Evolutionary conservation across 768 basidiomycete species (phyloP), one percentile per base, ranked within the genome.

Genomic region (Tricholoma matsutake): DNA sequence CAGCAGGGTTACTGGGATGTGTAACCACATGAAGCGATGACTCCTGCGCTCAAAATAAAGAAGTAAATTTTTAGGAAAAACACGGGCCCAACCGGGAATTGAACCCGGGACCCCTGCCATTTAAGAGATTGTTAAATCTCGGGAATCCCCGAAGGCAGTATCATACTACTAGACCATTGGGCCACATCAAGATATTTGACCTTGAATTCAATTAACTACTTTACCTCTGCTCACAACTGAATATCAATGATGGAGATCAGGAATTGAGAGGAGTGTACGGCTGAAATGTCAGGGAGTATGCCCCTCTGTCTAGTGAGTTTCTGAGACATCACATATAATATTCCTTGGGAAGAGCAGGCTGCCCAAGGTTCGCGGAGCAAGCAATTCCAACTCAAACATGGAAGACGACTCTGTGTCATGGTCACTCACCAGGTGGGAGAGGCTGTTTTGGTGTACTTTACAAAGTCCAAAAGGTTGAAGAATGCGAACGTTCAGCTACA

Each of bases 131-230:
- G 47, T 32, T 10, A 8, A 61, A 57, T 52, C 51, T 52, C 58
- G 32, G 59, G 58, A 45, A 18, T 56, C 47, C 67, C 68, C 68
- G 68, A 69, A 69, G 68, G 65, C 63, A 59, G 69, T 65, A 70
- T 70, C 69, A 70, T 70, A 63, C 69, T 67, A 70, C 69, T 70
- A 70, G 69, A 70, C 69, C 67, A 65, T 68, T 67, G 51, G 62
- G 67, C 63, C 68, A 35, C 22, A 13, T 7, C 4, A 14, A 11
- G 35, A 1, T 3, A 25, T 3, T 25, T 25, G 22, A 25, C 22
- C 22, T 3, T 34, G 34, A 34, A 34, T 34, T 25, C 3, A 25
- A 25, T 3, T 25, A 25, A 25, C n/a, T 25, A 25, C 22, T 25
- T 25, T 25, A 25, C 22, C 22, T n/a, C n/a, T n/a, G n/a, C n/a